Conservation (phyloP, 441 rosid genomes). For the Rhodomyrtus psidioides region DNA sequence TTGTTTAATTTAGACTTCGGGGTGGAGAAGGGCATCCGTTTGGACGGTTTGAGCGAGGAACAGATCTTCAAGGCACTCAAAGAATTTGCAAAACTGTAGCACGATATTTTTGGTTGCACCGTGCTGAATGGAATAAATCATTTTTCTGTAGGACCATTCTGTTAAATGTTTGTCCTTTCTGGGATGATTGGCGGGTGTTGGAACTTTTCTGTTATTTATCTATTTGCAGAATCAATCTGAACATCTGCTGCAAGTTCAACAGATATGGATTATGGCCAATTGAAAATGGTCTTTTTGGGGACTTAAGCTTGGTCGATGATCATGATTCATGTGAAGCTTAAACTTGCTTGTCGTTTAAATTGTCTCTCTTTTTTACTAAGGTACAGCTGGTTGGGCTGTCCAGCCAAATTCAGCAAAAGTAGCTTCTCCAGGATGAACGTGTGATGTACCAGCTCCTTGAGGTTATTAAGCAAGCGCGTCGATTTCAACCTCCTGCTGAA, state of each 20-base stretch:
- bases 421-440: not conserved
- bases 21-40: slow-evolving; percentile 64
- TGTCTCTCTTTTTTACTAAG: not conserved
- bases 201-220: not conserved
- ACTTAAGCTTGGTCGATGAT: not conserved
- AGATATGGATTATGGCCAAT: not conserved
- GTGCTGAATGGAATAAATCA: slow-evolving; percentile 10
- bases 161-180: not conserved
- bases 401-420: not conserved
- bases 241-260: not conserved
- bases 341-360: not conserved
- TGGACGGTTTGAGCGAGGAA: slow-evolving; percentile 63
- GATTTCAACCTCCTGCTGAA: not conserved
- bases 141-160: not conserved
- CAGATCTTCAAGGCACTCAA: slow-evolving; percentile 71
- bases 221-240: not conserved
- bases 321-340: not conserved
- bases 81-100: slow-evolving; percentile 60
- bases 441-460: not conserved
- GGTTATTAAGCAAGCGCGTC: not conserved
- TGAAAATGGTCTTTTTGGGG: not conserved
- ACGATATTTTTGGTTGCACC: slow-evolving; percentile 9
- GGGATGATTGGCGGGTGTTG: not conserved
- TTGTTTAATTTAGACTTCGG: slow-evolving; percentile 53
- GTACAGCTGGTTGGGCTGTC: not conserved